Conservation (phyloP, 2,329 filamentous ascomycete species). For the Claviceps sp. region DNA sequence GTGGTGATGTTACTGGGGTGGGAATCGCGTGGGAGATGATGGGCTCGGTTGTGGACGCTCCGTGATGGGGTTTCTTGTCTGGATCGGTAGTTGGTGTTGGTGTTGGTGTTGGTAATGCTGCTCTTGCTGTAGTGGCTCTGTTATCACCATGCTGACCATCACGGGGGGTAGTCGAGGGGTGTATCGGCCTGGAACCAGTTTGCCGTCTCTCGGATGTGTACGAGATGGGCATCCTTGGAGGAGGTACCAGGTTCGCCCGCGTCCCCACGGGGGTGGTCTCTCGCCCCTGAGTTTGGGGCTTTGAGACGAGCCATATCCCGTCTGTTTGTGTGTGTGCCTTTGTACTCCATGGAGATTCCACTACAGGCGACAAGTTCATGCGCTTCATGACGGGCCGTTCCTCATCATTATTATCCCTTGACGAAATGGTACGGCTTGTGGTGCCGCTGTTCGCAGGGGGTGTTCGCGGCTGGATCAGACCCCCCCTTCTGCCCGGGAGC, state of each 20-base stretch:
- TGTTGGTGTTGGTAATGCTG: not conserved
- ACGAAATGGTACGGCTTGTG: slow-evolving; percentile 18
- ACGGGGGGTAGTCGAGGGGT: not conserved
- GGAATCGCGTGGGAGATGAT: not conserved
- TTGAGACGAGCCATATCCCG: slow-evolving; percentile 18
- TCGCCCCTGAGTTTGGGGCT: slow-evolving; percentile 18
- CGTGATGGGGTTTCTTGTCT: not conserved
- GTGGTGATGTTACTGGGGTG: not conserved
- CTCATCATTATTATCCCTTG: slow-evolving; percentile 10
- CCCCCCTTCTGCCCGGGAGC: slow-evolving; percentile 10
- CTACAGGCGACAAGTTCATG: slow-evolving; percentile 32
- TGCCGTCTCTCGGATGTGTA: not conserved
- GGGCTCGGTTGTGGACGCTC: not conserved
- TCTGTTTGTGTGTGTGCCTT: not conserved
- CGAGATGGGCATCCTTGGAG: slow-evolving; percentile 18
- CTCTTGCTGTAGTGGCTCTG: not conserved
- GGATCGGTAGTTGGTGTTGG: not conserved
- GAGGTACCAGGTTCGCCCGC: slow-evolving; percentile 16
- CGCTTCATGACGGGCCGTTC: slow-evolving; percentile 11
- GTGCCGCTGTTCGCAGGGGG: slow-evolving; percentile 20
- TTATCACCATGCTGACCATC: not conserved
- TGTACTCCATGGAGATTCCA: slow-evolving; percentile 28
- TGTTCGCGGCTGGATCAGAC: slow-evolving; percentile 12
- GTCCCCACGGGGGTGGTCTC: slow-evolving; percentile 5
- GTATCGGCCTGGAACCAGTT: not conserved